Evolutionary conservation across 2,329 filamentous ascomycete species (phyloP), one percentile per base, ranked within the genome.

Genomic region (Cladosporium sp.): DNA sequence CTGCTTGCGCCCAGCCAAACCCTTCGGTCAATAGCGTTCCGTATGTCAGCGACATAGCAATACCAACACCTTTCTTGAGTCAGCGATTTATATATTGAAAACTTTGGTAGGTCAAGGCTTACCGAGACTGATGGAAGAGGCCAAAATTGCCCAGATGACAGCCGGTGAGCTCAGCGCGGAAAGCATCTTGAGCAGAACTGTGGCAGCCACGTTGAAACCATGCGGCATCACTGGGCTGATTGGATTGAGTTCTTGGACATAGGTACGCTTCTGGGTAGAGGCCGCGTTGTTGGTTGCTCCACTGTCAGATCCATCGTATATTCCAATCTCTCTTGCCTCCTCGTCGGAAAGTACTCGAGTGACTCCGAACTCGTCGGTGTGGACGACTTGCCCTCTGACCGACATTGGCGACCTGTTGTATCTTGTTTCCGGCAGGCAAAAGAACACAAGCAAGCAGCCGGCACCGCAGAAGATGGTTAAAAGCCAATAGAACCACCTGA

Each of bases 401-500:
- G 67, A 65, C n/a, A 70, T 66, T 0, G 72, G 66, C 0, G 69
- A 69, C 1, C 75, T 71, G n/a, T 69, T 61, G 60, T 73, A 77
- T 19, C 68, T 66, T 0, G 75, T 71, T 71, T 82, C 71, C 59
- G 80, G 71, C 56, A 74, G 64, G 57, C 72, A 57, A 61, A 77
- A 69, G 64, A 77, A 49, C 59, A 74, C 63, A 22, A 77, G 55
- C 61, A 80, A 49, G 8, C 76, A 63, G 1, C 74, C 73, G 5
- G 71, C 54, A 8, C 64, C 72, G 8, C 71, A 63, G 4, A 74
- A 67, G 40, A 74, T 73, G 9, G 68, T 69, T 19, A 74, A 73
- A 1, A 76, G 67, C 72, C 72, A 75, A 51, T 77, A 78, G 62
- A 74, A 77, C 72, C 74, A 78, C 38, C 52, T 55, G 19, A 3